Evolutionary conservation across 495 filamentous ascomycete species (phyloP).

Genomic region (Pseudoneurospora amorphoporcata): DNA sequence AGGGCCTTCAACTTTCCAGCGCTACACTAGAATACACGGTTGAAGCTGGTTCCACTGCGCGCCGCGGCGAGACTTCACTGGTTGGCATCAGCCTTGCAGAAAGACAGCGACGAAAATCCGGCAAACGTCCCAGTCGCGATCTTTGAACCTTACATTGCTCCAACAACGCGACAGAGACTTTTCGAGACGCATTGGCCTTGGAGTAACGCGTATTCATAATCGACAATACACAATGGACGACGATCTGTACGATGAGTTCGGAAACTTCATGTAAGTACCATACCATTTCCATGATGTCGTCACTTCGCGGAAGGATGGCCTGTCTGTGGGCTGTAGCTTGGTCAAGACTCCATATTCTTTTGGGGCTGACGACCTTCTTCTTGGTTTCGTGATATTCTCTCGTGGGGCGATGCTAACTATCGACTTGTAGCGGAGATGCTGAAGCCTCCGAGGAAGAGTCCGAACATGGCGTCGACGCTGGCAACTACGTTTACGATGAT

Average conservation of each 20-base stretch:
- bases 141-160: neutral
- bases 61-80: neutral
- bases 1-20: neutral
- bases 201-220: neutral
- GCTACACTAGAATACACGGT: neutral
- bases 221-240: slow-evolving; percentile 23
- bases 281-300: neutral
- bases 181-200: neutral
- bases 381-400: neutral
- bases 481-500: slow-evolving; percentile 74
- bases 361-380: neutral
- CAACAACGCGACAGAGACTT: neutral
- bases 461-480: slow-evolving; percentile 58
- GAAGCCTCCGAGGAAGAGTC: slow-evolving; percentile 83
- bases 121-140: neutral
- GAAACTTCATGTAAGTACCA: slow-evolving; percentile 25
- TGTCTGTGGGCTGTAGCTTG: neutral
- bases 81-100: neutral
- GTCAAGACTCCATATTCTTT: neutral
- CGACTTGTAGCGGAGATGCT: slow-evolving; percentile 53
- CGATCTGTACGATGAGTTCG: slow-evolving; percentile 29
- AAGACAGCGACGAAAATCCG: neutral
- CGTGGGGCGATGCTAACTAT: slow-evolving; percentile 1
- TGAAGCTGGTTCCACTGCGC: neutral
- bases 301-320: neutral